Percentiles rank a stretch among this genome's conserved stretches.
These are phyloP conservation scores for Polytrichum formosum DNA, from an alignment of 225 moss, liverwort and hornwort genomes.

Conservation along the genomic window DNA sequence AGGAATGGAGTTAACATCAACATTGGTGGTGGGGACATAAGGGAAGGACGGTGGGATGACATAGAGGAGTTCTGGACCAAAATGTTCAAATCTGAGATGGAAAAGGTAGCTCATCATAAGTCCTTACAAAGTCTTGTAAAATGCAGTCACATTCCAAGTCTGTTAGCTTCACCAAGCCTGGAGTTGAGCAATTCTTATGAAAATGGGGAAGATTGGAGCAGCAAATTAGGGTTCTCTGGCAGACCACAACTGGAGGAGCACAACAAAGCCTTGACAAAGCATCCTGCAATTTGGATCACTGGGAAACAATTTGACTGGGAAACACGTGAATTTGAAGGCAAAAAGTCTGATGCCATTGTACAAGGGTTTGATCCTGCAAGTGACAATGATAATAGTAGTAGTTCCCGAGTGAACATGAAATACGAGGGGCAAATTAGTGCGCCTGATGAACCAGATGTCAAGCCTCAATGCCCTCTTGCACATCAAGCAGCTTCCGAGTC, in stretches of 20 bases:
- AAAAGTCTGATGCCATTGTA: background rate
- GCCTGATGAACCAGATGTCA: background rate
- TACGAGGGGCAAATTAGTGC: background rate
- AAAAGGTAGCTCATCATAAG: conserved; percentile 12
- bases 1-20: background rate
- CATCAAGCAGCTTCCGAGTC: background rate
- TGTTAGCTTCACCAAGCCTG: conserved; percentile 9
- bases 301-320: conserved; percentile 11
- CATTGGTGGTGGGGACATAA: no score
- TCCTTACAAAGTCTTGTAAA: conserved; percentile 13
- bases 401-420: background rate
- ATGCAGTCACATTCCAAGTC: conserved; percentile 5
- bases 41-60: conserved; percentile 19
- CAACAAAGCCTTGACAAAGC: background rate
- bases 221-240: background rate
- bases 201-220: background rate
- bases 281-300: conserved; percentile 3
- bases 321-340: background rate
- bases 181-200: background rate
- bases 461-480: no score
- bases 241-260: conserved; percentile 4
- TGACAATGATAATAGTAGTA: background rate
- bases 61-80: conserved; percentile 40
- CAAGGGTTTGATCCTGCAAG: background rate
- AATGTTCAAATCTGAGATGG: conserved; percentile 17